These are phyloP conservation scores for Lactarius sanguifluus DNA, from an alignment of 768 basidiomycete genomes.

Conservation along the genomic window DNA sequence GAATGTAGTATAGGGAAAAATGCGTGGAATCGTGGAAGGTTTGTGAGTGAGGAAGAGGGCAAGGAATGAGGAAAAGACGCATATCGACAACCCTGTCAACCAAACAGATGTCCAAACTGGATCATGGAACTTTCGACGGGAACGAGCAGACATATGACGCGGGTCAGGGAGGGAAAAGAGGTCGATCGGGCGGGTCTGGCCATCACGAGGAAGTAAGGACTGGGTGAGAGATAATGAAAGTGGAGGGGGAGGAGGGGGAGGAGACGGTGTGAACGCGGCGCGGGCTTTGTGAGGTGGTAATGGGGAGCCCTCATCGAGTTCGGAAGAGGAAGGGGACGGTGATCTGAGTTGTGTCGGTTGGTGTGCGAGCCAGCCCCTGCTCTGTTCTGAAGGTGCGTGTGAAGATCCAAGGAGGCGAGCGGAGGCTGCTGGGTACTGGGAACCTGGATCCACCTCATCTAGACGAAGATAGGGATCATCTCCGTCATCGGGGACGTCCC, in stretches of 20 bases:
- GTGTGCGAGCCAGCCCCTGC: conserved; percentile 68
- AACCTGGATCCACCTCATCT: conserved; percentile 59
- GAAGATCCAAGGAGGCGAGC: conserved; percentile 42
- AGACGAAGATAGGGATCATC: conserved; percentile 78
- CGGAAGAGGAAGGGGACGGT: conserved; percentile 42
- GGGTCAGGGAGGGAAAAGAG: conserved; percentile 80
- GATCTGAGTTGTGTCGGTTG: conserved; percentile 64
- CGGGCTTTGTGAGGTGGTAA: conserved; percentile 46
- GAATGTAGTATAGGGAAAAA: conserved; percentile 66
- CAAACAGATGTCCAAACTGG: conserved; percentile 68
- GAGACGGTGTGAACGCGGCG: conserved; percentile 37
- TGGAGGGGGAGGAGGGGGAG: conserved; percentile 47
- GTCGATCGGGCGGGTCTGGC: conserved; percentile 59
- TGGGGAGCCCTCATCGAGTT: conserved; percentile 45
- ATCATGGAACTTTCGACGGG: conserved; percentile 73
- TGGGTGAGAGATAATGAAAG: conserved; percentile 73
- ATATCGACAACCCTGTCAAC: conserved; percentile 57
- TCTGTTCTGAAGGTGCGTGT: conserved; percentile 38
- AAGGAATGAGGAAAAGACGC: conserved; percentile 61
- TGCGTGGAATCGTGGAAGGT: conserved; percentile 36
- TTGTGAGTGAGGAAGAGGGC: conserved; percentile 59
- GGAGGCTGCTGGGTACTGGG: conserved; percentile 39
- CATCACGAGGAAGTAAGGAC: conserved; percentile 75
- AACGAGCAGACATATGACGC: conserved; percentile 54
- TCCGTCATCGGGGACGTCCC: conserved; percentile 46